These are phyloP conservation scores for Aspergillus hortae DNA, from an alignment of 2,329 filamentous ascomycete genomes.

Conservation along the genomic window DNA sequence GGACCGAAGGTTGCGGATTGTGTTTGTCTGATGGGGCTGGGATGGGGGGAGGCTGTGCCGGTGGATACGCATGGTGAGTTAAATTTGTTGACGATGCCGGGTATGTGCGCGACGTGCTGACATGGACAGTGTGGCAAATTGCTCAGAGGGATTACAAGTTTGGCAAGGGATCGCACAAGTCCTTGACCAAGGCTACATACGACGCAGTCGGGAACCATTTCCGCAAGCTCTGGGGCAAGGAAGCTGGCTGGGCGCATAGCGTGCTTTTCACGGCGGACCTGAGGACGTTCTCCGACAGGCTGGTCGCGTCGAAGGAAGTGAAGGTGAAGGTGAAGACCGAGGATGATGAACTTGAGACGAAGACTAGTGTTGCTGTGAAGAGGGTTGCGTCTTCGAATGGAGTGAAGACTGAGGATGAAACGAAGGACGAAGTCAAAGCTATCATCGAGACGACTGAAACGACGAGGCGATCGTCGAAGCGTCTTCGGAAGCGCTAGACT, in stretches of 20 bases:
- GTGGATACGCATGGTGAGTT: conserved; percentile 81
- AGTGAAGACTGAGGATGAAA: conserved; percentile 19
- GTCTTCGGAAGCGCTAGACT: conserved; percentile 18
- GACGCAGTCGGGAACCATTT: conserved; percentile 90
- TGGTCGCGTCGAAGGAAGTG: conserved; percentile 40
- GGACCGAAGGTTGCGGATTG: conserved; percentile 97
- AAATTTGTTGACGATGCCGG: conserved; percentile 1
- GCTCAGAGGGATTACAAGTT: conserved; percentile 95
- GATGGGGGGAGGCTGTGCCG: conserved; percentile 92
- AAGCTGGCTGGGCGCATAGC: conserved; percentile 96
- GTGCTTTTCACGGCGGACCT: conserved; percentile 94
- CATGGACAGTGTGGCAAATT: conserved; percentile 81
- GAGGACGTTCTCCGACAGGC: conserved; percentile 71
- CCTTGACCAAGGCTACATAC: conserved; percentile 83
- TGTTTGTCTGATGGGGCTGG: conserved; percentile 91
- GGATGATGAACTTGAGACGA: conserved; percentile 21
- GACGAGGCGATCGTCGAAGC: conserved; percentile 28
- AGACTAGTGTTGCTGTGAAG: conserved; percentile 19
- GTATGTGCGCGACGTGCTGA: conserved; percentile 1
- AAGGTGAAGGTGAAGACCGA: conserved; percentile 26
- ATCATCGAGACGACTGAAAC: conserved; percentile 18
- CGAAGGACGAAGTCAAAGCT: conserved; percentile 13
- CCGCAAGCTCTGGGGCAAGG: conserved; percentile 80
- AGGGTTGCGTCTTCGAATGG: conserved; percentile 20
- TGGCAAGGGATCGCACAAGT: conserved; percentile 75